phyloP scores from a whole-genome alignment of 352 stramenopile genomes.

The Globisporangium echinulatum region DNA sequence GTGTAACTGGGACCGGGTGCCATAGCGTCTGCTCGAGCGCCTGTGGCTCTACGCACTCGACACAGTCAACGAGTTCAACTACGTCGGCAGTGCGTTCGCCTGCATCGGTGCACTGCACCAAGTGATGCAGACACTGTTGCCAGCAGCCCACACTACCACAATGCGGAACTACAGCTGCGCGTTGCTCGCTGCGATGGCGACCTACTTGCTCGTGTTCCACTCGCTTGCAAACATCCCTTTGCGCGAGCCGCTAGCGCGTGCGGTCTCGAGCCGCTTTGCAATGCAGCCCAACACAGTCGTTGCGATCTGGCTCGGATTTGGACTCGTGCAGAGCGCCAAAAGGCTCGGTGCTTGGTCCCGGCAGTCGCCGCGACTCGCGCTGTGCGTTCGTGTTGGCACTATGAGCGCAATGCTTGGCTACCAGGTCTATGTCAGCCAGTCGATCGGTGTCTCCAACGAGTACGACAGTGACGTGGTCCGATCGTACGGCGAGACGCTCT shows the following conservation, averaged over 20 bases:
- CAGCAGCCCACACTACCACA: neutral
- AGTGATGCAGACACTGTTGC: neutral
- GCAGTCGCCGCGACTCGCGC: neutral
- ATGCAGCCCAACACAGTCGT: conserved; percentile 89
- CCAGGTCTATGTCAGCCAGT: conserved; percentile 1
- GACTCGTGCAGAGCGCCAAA: conserved; percentile 22
- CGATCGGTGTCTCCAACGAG: conserved; percentile 5
- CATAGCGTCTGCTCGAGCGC: conserved; percentile 16
- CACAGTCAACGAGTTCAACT: conserved; percentile 21
- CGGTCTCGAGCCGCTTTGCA: conserved; percentile 86
- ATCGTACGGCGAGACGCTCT: conserved; percentile 29
- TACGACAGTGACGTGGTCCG: conserved; percentile 24
- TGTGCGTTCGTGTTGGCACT: conserved; percentile 11
- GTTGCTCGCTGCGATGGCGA: conserved; percentile 43
- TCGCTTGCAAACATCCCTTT: conserved; percentile 90
- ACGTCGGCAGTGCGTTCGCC: conserved; percentile 12
- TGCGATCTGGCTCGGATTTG: conserved; percentile 76
- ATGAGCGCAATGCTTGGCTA: conserved; percentile 4
- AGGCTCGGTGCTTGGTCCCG: conserved; percentile 6
- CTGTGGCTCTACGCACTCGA: conserved; percentile 27
- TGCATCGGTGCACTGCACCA: conserved; percentile 14
- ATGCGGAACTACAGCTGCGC: conserved; percentile 11
- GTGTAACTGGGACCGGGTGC: too few relatives aligned
- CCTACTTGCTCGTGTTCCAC: conserved; percentile 91
- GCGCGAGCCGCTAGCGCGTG: conserved; percentile 73